Percentiles rank a stretch among this genome's conserved stretches.
Conservation (phyloP, 2,329 filamentous ascomycete species). For the Berkeleyomyces basicola region DNA sequence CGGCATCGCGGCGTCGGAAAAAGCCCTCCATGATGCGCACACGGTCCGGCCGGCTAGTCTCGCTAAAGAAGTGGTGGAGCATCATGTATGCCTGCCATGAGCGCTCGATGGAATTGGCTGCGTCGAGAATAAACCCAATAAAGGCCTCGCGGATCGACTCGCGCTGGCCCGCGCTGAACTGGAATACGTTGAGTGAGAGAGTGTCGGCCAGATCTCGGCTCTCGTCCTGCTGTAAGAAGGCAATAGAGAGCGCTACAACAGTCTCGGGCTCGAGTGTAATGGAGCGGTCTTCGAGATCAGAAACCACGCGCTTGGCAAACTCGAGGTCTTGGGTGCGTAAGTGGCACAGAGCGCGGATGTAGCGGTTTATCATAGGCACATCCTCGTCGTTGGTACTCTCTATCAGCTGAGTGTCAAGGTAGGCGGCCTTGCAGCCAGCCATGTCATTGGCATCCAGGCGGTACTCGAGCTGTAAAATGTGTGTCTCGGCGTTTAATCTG, state of each 20-base stretch:
- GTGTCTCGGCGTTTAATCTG: constrained; percentile 50
- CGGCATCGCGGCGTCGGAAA: constrained; percentile 57
- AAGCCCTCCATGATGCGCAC: constrained; percentile 66
- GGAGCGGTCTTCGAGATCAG: constrained; percentile 53
- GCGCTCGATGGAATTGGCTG: constrained; percentile 41
- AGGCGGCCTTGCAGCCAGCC: constrained; percentile 49
- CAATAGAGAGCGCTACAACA: constrained; percentile 52
- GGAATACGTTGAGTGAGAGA: constrained; percentile 56
- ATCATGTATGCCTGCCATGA: constrained; percentile 51
- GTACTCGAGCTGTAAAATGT: constrained; percentile 59
- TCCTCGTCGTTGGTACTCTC: constrained; percentile 40
- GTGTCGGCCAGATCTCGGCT: constrained; percentile 66
- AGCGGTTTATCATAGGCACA: constrained; percentile 48
- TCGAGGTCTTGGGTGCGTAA: constrained; percentile 47
- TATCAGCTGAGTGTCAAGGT: constrained; percentile 39
- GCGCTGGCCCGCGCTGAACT: constrained; percentile 55
- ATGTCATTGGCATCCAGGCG: constrained; percentile 58
- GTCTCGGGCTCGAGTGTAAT: constrained; percentile 58
- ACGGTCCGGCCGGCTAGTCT: constrained; percentile 48
- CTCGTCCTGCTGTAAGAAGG: constrained; percentile 62
- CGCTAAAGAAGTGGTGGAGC: constrained; percentile 46
- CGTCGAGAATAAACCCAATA: constrained; percentile 49
- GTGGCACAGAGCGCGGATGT: constrained; percentile 52
- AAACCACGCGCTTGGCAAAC: constrained; percentile 54
- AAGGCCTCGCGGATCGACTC: constrained; percentile 48